Evolutionary conservation across 78 protist species (phyloP).

Genomic region (Protostelium mycophagum): DNA sequence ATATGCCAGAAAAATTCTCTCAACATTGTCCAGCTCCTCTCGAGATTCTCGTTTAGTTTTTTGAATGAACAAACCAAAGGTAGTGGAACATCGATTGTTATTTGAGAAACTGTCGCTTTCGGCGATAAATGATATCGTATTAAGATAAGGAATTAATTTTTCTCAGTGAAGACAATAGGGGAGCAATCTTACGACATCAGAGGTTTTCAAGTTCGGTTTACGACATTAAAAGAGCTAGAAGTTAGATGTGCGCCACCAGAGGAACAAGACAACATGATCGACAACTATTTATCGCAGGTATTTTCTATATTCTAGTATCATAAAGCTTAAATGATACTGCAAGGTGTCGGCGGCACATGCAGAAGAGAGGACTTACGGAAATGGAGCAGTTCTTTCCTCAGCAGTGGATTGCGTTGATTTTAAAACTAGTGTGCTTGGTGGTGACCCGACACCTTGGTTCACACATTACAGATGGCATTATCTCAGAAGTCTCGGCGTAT

Average conservation of each 20-base stretch:
- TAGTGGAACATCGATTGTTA: too few species aligned
- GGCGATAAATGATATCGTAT: too few species aligned
- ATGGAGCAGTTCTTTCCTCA: background rate
- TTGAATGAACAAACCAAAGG: background rate
- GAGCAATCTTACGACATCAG: background rate
- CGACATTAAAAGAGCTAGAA: background rate
- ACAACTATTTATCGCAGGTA: background rate
- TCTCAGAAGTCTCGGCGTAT: background rate
- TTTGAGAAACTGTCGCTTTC: too few species aligned
- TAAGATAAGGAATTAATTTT: too few species aligned
- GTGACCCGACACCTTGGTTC: background rate
- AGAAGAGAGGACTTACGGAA: background rate
- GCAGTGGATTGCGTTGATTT: background rate
- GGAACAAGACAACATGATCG: background rate
- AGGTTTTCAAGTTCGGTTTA: background rate
- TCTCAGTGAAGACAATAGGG: background rate
- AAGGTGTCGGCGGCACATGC: background rate
- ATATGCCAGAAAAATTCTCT: background rate
- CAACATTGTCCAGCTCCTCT: background rate
- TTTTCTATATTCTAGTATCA: too few species aligned
- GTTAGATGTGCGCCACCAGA: background rate
- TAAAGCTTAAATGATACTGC: too few species aligned
- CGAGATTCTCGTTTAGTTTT: background rate
- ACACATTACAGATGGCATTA: background rate
- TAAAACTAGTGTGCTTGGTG: background rate